Evolutionary conservation across 2,329 filamentous ascomycete species (phyloP), one percentile per base, ranked within the genome.

Genomic region (Colletotrichum limetticola): DNA sequence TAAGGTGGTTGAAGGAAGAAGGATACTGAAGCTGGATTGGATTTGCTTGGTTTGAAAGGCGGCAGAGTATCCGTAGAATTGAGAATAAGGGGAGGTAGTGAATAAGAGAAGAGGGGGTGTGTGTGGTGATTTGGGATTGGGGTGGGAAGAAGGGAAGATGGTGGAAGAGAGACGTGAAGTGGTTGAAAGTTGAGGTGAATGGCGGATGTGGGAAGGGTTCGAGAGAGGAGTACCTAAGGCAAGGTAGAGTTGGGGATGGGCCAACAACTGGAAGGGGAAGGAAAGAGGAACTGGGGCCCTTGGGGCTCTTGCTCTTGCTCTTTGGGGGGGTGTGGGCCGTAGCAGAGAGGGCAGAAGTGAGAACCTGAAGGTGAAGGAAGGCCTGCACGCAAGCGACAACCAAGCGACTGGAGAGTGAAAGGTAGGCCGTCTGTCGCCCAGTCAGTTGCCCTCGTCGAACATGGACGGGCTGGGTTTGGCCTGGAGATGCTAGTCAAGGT

Each of bases 401-500:
- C 32, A 35, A 30, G 46, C 37, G 35, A 71, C 57, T 66, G 68
- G 58, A 68, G 65, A 52, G 63, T 52, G 57, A 46, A 32, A 59
- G 30, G 9, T 9, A 19, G 32, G 28, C 30, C 28, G 57, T 22
- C 57, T 8, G 57, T 59, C 57, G 57, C 57, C 57, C 30, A 59
- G 57, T 59, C 57, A 59, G 57, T 37, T 57, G 52, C 53, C 53
- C 56, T 71, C 60, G 70, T 70, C 66, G 55, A 71, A 56, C 46
- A 72, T 67, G 69, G 58, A 59, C 37, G 56, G 59, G 70, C 59
- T 69, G 66, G 66, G 32, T 69, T 66, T 69, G 32, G 66, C 59
- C 66, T 70, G 66, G 58, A 68, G 62, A 66, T 71, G 68, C 68
- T 71, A 63, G 68, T 61, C 62, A 55, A 69, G 70, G 52, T 24